Percentiles rank a stretch among this genome's conserved stretches.
phyloP scores from a whole-genome alignment of 139 green algal genomes.

The Coelastrella sp. region DNA sequence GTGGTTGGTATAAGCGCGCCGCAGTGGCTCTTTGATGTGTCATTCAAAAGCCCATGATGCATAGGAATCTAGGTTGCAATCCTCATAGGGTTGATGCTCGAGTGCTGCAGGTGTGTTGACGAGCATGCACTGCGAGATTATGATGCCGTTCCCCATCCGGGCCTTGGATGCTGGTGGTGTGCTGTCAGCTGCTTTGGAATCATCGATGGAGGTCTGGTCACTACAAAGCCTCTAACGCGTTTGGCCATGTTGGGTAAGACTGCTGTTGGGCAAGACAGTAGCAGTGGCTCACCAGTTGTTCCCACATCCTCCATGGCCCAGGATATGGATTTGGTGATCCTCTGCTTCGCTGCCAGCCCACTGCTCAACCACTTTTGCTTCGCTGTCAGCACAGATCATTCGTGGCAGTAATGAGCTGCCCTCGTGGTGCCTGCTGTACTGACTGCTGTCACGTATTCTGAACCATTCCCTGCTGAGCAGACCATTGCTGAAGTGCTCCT shows the following conservation, averaged over 20 bases:
- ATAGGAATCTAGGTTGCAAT: too few species aligned
- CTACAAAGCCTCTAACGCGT: too few species aligned
- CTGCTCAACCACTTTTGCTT: not conserved
- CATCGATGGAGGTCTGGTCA: too few species aligned
- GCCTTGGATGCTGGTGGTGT: too few species aligned
- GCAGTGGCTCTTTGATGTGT: too few species aligned
- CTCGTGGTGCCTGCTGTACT: not conserved
- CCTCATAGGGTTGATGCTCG: too few species aligned
- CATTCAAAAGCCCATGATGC: too few species aligned
- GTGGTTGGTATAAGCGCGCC: too few species aligned
- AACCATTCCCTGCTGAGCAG: slow-evolving; percentile 24
- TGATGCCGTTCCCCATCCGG: too few species aligned
- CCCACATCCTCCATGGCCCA: slow-evolving; percentile 25
- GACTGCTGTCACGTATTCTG: not conserved
- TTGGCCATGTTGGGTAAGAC: not conserved
- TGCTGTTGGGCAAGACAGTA: not conserved
- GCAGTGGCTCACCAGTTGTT: slow-evolving; percentile 28
- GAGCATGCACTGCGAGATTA: too few species aligned
- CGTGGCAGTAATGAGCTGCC: not conserved
- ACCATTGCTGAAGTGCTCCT: not conserved
- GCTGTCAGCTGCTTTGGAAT: too few species aligned
- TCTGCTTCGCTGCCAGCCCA: not conserved
- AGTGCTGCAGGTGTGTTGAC: too few species aligned
- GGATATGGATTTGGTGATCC: not conserved
- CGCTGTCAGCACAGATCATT: slow-evolving; percentile 4